Base-by-base conservation (phyloP, 805 yeast species). In the Ogataea methanolica region DNA sequence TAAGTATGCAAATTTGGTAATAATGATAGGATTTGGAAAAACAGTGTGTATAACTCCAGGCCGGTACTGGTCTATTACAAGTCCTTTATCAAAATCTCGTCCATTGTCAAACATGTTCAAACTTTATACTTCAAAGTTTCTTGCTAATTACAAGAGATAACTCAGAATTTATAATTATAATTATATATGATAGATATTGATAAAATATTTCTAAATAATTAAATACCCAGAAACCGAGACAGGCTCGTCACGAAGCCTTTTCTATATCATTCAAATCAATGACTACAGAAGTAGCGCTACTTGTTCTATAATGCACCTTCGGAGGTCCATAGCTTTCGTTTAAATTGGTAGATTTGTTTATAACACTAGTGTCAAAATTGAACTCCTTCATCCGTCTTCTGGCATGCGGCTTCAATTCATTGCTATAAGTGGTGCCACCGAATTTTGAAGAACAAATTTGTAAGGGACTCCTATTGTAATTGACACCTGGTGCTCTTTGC, bases 211-310 rank as follows among this genome's bases (percentile, higher is more conserved):
- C 35, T n/a, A 7, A 6, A 33, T 5, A 15, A 15, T 33, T n/a
- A 33, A 33, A 33, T 15, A n/a, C 15, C 17, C 36, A 29, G 15
- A 15, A 15, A n/a, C 8, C 17, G 8, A 33, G 6, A 9, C 6
- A 14, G 36, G 4, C 15, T 16, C 17, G 15, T 23, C 17, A 17
- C 17, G 16, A 39, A n/a, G 36, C 12, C 15, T 46, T 49, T 6
- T 46, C 46, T 21, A 56, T 48, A 16, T 39, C 41, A 23, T 39
- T 23, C 19, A 39, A 39, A 26, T 39, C 41, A 11, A 39, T 39
- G 5, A 39, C 19, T 6, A 23, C 33, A 8, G 23, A 16, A 5
- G 41, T 39, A 39, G 41, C 21, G 9, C 26, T 11, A n/a, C 41
- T 39, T 15, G 41, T 23, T 9, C 12, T 15, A 3, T 39, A 39